Percentiles rank a stretch among this genome's conserved stretches.
phyloP scores from a whole-genome alignment of 805 yeast species.

The Monosporozyma aquatica region DNA sequence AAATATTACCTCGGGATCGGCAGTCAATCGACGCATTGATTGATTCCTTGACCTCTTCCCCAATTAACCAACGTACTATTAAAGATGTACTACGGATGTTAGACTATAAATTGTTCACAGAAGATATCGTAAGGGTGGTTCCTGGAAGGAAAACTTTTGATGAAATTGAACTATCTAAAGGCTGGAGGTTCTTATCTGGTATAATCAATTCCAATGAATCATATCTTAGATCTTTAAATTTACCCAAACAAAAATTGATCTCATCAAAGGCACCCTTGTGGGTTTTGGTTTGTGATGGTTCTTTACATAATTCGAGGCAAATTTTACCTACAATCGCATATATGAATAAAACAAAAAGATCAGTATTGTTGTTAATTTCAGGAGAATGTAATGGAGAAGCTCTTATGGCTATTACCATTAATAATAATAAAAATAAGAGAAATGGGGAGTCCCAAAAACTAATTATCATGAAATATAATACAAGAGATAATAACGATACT shows the following conservation, averaged over 20 bases:
- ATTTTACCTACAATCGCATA: slow-evolving; percentile 24
- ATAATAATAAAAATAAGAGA: slow-evolving; percentile 22
- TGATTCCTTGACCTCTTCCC: slow-evolving; percentile 12
- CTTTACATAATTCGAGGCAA: slow-evolving; percentile 19
- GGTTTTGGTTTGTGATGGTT: slow-evolving; percentile 25
- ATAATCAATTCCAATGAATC: slow-evolving; percentile 21
- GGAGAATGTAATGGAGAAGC: slow-evolving; percentile 28
- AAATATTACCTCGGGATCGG: slow-evolving; percentile 9
- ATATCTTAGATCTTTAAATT: slow-evolving; percentile 23
- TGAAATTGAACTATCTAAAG: slow-evolving; percentile 25
- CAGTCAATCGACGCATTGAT: slow-evolving; percentile 6
- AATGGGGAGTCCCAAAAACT: slow-evolving; percentile 14
- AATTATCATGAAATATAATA: slow-evolving; percentile 18
- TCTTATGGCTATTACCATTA: slow-evolving; percentile 22
- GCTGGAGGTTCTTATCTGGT: slow-evolving; percentile 26
- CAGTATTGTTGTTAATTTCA: slow-evolving; percentile 20
- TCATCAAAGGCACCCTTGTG: slow-evolving; percentile 15
- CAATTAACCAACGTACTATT: slow-evolving; percentile 9
- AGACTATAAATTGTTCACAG: slow-evolving; percentile 21
- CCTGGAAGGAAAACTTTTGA: slow-evolving; percentile 21
- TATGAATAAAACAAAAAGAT: slow-evolving; percentile 16
- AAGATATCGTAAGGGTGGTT: slow-evolving; percentile 25
- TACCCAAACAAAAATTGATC: slow-evolving; percentile 20
- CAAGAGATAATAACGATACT: slow-evolving; percentile 11
- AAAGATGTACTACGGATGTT: slow-evolving; percentile 16